Evolutionary conservation across 768 basidiomycete genomes (phyloP).

Genomic region (Ramaria sp.): DNA sequence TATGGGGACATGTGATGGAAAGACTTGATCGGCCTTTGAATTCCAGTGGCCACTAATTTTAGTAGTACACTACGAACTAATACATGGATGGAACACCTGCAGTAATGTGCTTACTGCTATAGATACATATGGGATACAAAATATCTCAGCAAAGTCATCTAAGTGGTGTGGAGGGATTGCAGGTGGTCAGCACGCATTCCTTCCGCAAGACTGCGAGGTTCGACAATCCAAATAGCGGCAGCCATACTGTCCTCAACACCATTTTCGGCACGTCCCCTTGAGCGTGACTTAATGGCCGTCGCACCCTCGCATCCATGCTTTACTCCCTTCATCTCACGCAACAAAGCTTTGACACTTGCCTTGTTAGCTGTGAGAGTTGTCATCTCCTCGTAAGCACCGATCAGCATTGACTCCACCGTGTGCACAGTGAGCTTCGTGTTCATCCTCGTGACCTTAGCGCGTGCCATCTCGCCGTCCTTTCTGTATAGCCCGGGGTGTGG

Average conservation of each 20-base stretch:
- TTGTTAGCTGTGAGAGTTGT: constrained; percentile 86
- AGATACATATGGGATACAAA: no score
- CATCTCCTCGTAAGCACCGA: constrained; percentile 60
- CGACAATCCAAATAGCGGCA: constrained; percentile 62
- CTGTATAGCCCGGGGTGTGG: constrained; percentile 10
- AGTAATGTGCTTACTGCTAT: no score
- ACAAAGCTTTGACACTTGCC: constrained; percentile 63
- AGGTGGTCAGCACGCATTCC: constrained; percentile 20
- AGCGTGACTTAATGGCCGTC: constrained; percentile 11
- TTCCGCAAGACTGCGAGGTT: constrained; percentile 73
- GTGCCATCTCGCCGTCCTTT: constrained; percentile 31
- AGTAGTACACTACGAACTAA: no score
- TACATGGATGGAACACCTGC: no score
- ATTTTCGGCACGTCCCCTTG: constrained; percentile 2
- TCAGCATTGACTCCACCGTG: constrained; percentile 63
- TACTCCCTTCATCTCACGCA: constrained; percentile 48
- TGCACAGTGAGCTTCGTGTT: constrained; percentile 62
- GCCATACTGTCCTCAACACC: constrained; percentile 12
- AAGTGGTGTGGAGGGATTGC: no score
- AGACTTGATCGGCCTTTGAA: no score
- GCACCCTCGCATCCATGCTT: constrained; percentile 25
- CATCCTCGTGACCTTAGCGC: constrained; percentile 40
- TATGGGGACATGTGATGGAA: no score
- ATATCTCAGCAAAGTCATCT: no score
- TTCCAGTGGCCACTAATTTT: no score